Percentiles rank a stretch among this genome's conserved stretches.
Evolutionary conservation across 2,329 filamentous ascomycete species (phyloP).

Genomic region (Venturia carpophila): DNA sequence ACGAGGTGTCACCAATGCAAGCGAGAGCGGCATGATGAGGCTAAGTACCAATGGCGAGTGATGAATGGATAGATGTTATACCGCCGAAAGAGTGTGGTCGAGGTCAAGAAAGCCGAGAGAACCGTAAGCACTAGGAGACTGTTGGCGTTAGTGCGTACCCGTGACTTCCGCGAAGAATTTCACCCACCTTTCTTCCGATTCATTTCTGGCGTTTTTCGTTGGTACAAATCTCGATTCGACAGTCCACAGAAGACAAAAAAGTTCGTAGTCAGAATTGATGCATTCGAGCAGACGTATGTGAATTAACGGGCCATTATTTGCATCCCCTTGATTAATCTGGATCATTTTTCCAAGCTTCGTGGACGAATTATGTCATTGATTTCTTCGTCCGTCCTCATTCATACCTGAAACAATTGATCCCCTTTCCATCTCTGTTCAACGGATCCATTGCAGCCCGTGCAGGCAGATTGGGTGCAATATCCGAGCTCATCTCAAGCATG

Average conservation of each 20-base stretch:
- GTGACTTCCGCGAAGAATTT: no score
- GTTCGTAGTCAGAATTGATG: no score
- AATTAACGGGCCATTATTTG: no score
- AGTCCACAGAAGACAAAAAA: no score
- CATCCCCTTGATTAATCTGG: no score
- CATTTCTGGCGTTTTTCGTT: no score
- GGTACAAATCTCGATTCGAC: no score
- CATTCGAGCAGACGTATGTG: no score
- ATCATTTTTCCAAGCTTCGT: no score
- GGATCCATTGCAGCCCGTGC: conserved; percentile 9
- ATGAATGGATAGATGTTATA: not conserved
- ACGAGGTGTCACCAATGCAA: not conserved
- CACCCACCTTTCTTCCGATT: no score
- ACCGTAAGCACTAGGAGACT: not conserved
- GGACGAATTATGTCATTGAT: no score
- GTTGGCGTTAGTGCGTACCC: no score
- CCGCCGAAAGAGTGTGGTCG: not conserved
- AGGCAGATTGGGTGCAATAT: not conserved
- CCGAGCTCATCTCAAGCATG: not conserved
- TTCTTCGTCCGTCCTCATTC: not conserved
- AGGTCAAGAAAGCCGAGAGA: not conserved
- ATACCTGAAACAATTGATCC: conserved; percentile 12
- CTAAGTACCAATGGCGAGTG: not conserved
- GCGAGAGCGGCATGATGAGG: not conserved
- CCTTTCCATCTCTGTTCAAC: conserved; percentile 9